phyloP scores from a whole-genome alignment of 768 basidiomycete species.

The Agaricus bisporus region DNA sequence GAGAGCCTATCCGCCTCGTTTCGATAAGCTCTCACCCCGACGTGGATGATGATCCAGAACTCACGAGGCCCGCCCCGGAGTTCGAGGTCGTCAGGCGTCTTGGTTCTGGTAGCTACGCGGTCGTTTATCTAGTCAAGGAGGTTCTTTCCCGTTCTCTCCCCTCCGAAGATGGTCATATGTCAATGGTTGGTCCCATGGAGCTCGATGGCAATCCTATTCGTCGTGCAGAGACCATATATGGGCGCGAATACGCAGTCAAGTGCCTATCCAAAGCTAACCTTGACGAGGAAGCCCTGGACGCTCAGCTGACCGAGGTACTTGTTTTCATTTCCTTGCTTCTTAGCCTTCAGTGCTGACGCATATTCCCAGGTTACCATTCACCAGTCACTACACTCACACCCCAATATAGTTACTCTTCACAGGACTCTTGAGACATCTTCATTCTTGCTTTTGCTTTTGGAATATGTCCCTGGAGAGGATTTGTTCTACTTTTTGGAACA shows the following conservation, averaged over 20 bases:
- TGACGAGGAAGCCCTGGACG: constrained; percentile 76
- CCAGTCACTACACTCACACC: constrained; percentile 82
- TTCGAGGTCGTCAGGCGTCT: constrained; percentile 84
- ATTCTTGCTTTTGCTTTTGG: constrained; percentile 87
- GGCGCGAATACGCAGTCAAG: constrained; percentile 91
- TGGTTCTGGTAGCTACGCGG: constrained; percentile 88
- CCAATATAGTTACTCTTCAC: constrained; percentile 93
- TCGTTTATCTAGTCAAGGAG: constrained; percentile 88
- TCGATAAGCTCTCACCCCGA: constrained; percentile 33
- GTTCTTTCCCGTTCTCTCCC: constrained; percentile 43
- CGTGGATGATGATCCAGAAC: constrained; percentile 25
- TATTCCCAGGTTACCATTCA: constrained; percentile 78
- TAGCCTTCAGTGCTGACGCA: constrained; percentile 13
- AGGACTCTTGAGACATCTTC: constrained; percentile 89
- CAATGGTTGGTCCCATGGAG: constrained; percentile 50
- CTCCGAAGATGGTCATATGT: constrained; percentile 53
- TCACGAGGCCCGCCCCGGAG: constrained; percentile 48
- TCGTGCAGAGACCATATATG: constrained; percentile 46
- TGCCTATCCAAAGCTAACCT: constrained; percentile 93
- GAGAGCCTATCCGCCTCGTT: constrained; percentile 58
- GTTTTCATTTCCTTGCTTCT: constrained; percentile 13
- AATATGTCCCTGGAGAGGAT: constrained; percentile 96
- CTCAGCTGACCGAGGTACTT: constrained; percentile 85
- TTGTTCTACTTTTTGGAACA: constrained; percentile 98
- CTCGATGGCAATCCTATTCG: constrained; percentile 32